These are phyloP conservation scores for Amphicarpaea edgeworthii DNA, from an alignment of 306 rosid species.

Conservation along the genomic window DNA sequence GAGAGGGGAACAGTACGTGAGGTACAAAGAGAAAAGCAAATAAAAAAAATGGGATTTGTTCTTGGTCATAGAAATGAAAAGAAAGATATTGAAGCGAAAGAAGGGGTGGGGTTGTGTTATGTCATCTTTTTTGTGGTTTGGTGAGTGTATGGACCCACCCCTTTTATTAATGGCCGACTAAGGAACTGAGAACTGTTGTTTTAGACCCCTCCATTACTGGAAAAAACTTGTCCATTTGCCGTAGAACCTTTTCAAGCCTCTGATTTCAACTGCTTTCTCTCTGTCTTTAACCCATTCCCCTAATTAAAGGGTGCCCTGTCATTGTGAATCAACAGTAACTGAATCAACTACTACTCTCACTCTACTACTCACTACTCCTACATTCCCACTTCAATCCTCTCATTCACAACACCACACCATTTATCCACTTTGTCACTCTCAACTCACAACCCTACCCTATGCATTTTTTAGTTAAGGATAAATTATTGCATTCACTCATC, in stretches of 20 bases:
- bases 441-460: neutral
- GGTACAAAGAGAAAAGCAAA: conserved; percentile 28
- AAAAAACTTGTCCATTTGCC: conserved; percentile 63
- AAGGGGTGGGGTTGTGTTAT: conserved; percentile 25
- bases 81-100: conserved; percentile 34
- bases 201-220: conserved; percentile 63
- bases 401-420: conserved; percentile 17
- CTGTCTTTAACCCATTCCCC: conserved; percentile 58
- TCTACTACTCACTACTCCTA: conserved; percentile 20
- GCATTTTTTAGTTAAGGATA: neutral
- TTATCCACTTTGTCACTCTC: neutral
- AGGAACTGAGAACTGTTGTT: conserved; percentile 56
- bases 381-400: conserved; percentile 36
- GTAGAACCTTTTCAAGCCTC: conserved; percentile 52
- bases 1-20: conserved; percentile 35
- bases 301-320: conserved; percentile 47
- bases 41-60: conserved; percentile 24
- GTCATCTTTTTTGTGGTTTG: conserved; percentile 63
- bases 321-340: conserved; percentile 50
- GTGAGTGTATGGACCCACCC: conserved; percentile 63
- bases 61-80: conserved; percentile 32
- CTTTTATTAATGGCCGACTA: conserved; percentile 66
- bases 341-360: conserved; percentile 40
- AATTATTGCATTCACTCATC: neutral
- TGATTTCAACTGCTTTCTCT: conserved; percentile 42